These are phyloP conservation scores for Metarhizium guizhouense DNA, from an alignment of 2,329 filamentous ascomycete species.

Conservation along the genomic window DNA sequence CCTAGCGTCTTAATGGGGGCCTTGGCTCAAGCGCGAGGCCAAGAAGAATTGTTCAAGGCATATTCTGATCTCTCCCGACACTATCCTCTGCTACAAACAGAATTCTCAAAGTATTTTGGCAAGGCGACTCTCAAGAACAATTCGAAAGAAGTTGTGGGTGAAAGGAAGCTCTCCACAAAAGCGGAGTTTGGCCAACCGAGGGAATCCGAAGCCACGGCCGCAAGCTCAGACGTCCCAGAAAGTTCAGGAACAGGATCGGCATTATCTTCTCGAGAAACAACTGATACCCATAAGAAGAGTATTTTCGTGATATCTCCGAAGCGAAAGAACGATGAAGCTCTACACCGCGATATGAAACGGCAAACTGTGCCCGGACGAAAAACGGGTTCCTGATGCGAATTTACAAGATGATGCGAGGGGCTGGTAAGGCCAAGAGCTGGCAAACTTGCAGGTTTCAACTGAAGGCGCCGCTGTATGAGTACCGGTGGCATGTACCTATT, in stretches of 20 bases:
- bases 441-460: background rate
- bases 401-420: background rate
- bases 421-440: background rate
- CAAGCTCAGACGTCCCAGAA: background rate
- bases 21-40: background rate
- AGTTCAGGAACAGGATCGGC: background rate
- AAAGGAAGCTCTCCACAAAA: background rate
- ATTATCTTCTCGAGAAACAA: background rate
- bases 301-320: background rate
- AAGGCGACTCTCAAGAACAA: background rate
- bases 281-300: background rate
- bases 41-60: background rate
- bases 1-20: conserved; percentile 14
- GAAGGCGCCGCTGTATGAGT: background rate
- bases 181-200: background rate
- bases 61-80: background rate
- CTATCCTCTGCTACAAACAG: conserved; percentile 2
- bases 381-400: background rate
- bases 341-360: background rate
- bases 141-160: background rate
- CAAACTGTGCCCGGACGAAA: background rate
- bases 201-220: background rate
- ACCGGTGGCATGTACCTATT: background rate
- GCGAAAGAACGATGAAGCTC: background rate
- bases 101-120: conserved; percentile 1